Evolutionary conservation across 139 green algal species (phyloP).

Genomic region (Chlorella sp.): DNA sequence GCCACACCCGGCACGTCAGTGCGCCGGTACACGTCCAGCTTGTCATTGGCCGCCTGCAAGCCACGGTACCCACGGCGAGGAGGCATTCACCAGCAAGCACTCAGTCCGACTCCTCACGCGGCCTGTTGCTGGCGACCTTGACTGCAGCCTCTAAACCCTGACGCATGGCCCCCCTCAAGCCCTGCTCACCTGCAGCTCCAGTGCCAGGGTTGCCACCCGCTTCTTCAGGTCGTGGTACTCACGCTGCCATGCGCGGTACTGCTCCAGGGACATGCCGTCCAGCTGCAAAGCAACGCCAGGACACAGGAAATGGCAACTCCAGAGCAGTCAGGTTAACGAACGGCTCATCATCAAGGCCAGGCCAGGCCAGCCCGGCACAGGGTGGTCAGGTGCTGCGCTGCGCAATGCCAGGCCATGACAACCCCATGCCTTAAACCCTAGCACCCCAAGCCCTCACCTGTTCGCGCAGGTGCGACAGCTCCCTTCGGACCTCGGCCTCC

Average conservation of each 20-base stretch:
- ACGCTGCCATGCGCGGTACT: conserved; percentile 30
- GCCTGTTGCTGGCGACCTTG: too few relatives aligned
- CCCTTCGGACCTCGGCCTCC: conserved; percentile 40
- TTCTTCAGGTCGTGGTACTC: conserved; percentile 28
- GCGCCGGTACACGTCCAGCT: conserved; percentile 10
- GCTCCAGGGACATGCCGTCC: conserved; percentile 41
- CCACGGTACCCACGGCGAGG: too few relatives aligned
- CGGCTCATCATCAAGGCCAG: not conserved
- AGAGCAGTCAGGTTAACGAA: too few relatives aligned
- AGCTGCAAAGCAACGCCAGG: conserved; percentile 26
- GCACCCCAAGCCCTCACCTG: conserved; percentile 10
- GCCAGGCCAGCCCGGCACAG: not conserved
- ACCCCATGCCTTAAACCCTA: not conserved
- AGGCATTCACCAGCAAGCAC: too few relatives aligned
- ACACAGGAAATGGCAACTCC: not conserved
- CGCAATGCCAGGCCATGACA: not conserved
- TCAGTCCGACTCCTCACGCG: too few relatives aligned
- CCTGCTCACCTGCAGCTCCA: conserved; percentile 39
- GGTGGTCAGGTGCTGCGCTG: too few relatives aligned
- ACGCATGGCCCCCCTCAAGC: too few relatives aligned
- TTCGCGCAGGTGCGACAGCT: conserved; percentile 24
- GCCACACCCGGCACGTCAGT: not conserved
- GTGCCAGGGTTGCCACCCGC: conserved; percentile 17
- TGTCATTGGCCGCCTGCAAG: conserved; percentile 1
- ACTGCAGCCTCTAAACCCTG: too few relatives aligned